phyloP scores from a whole-genome alignment of 805 yeast genomes.

The Isabelozyma heimii region DNA sequence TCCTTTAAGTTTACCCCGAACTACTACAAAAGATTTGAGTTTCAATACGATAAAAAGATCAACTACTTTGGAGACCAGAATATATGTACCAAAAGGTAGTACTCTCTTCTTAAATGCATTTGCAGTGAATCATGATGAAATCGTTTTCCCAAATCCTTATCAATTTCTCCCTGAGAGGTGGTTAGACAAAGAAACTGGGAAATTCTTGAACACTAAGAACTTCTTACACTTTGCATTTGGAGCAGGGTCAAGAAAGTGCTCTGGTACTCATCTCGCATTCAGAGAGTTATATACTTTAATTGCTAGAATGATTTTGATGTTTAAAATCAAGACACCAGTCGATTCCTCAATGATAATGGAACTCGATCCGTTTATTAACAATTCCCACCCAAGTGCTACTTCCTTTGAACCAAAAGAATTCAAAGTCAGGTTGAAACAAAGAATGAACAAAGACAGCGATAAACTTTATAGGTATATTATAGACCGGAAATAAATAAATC shows the following conservation, averaged over 20 bases:
- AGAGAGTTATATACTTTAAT: slow-evolving; percentile 62
- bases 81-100: slow-evolving; percentile 52
- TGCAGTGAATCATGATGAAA: slow-evolving; percentile 65
- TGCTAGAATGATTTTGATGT: slow-evolving; percentile 51
- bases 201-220: slow-evolving; percentile 7
- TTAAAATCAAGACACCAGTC: slow-evolving; percentile 44
- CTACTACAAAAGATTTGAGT: slow-evolving; percentile 49
- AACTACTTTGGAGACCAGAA: too few species aligned
- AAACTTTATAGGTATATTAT: slow-evolving; percentile 11
- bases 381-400: slow-evolving; percentile 53
- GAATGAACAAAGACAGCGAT: slow-evolving; percentile 16
- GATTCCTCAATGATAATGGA: slow-evolving; percentile 32
- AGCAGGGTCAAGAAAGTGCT: slow-evolving; percentile 69
- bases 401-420: slow-evolving; percentile 59
- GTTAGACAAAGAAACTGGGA: slow-evolving; percentile 27
- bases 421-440: slow-evolving; percentile 20
- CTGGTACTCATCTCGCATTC: slow-evolving; percentile 63
- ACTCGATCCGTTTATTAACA: slow-evolving; percentile 50
- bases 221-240: slow-evolving; percentile 60
- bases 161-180: slow-evolving; percentile 54
- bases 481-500: neutral
- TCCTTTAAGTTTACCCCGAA: slow-evolving; percentile 66
- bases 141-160: slow-evolving; percentile 41
- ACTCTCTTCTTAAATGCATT: slow-evolving; percentile 63
- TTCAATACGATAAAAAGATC: slow-evolving; percentile 24